Percentiles rank a stretch among this genome's conserved stretches.
phyloP scores from a whole-genome alignment of 371 early-diverging fungal genomes.

The Nematocida sp. region DNA sequence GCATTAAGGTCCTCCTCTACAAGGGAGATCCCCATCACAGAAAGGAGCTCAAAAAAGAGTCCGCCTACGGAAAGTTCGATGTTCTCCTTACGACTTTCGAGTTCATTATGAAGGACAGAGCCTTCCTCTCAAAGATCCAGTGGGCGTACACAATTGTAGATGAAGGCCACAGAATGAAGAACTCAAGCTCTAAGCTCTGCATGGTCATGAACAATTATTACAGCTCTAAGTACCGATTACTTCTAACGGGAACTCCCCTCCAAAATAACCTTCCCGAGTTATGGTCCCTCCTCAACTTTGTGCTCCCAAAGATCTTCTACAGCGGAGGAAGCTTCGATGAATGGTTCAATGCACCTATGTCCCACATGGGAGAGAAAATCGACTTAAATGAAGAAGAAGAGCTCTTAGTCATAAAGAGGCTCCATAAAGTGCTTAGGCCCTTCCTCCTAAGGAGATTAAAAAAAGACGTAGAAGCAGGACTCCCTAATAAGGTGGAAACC shows the following conservation, averaged over 20 bases:
- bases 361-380: conserved; percentile 42
- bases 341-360: conserved; percentile 68
- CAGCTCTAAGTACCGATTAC: conserved; percentile 70
- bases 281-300: conserved; percentile 90
- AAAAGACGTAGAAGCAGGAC: conserved; percentile 77
- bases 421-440: conserved; percentile 83
- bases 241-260: conserved; percentile 93
- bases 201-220: conserved; percentile 71
- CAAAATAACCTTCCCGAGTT: conserved; percentile 91
- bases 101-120: conserved; percentile 12
- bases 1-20: conserved; percentile 8
- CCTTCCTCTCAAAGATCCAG: conserved; percentile 17
- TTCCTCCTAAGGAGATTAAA: conserved; percentile 86
- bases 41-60: conserved; percentile 46
- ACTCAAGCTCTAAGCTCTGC: conserved; percentile 81
- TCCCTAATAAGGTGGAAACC: conserved; percentile 85
- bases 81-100: conserved; percentile 37
- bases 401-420: conserved; percentile 78
- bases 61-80: conserved; percentile 3
- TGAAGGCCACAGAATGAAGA: conserved; percentile 93
- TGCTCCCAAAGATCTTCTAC: conserved; percentile 83
- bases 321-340: conserved; percentile 78
- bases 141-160: conserved; percentile 71
- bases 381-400: conserved; percentile 75
- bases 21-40: conserved; percentile 16